Base-by-base conservation (phyloP, 352 stramenopile genomes). In the Pythium myriotylum region DNA sequence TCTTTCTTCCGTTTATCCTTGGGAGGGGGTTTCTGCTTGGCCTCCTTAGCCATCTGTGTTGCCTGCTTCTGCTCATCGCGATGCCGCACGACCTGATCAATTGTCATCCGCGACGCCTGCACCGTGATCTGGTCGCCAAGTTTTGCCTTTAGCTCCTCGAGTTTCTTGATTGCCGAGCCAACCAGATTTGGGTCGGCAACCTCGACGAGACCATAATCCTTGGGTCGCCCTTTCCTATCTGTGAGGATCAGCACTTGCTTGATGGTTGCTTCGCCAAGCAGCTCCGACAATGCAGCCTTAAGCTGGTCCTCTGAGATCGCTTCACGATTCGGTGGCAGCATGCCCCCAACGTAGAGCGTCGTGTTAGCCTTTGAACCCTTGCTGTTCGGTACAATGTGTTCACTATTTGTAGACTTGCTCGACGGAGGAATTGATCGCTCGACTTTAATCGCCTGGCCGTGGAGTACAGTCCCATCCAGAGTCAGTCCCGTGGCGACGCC, bases 181-280 rank as follows among this genome's bases (percentile, higher is more conserved):
- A 67, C 62, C n/a, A 81, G 67, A 2, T 68, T 65, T 14, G 54
- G 14, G 22, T 84, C 62, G 0, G 62, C 60, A 4, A 88, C 37
- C 49, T 87, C 66, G n/a, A 91, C 74, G 2, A 91, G 74, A 1
- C 68, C 81, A 39, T 89, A 89, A 47, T 89, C 80, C 51, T 91
- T 91, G 5, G 77, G 67, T n/a, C 76, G 78, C 0, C 77, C 77
- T 22, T 75, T 70, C n/a, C 74, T 76, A 50, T 88, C 81, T 9
- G 73, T 82, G 43, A 89, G 56, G 32, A 89, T 86, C 10, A 71
- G 74, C 37, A 82, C 73, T 17, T 73, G 73, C 33, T 65, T 77
- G 16, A 89, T 67, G 1, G 70, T 55, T 2, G 65, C 74, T 14
- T 51, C 61, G 22, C 76, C 67, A 40, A 90, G 65, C 3, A 73